Base-by-base conservation (phyloP, 2,329 filamentous ascomycete species). In the Colletotrichum lentis region DNA sequence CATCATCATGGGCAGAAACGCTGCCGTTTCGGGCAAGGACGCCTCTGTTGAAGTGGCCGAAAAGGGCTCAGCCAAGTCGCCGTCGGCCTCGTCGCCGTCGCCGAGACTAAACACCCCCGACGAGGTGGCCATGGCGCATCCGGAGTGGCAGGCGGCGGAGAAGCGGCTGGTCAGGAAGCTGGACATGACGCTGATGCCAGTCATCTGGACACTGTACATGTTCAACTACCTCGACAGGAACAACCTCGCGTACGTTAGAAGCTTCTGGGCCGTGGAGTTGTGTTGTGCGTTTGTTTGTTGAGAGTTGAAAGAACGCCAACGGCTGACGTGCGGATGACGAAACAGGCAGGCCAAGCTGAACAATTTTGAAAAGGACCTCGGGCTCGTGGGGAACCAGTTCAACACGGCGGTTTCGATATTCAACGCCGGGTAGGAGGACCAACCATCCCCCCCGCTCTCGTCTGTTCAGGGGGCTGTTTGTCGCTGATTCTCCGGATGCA, bases 101-200 rank as follows among this genome's bases (percentile, higher is more conserved):
- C 43, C 56, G 20, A 7, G 14, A 6, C 27, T 24, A 20, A 22
- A 1, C 35, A 56, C 56, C 24, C 27, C 55, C 6, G 50, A 61
- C 1, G 66, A 69, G 11, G 44, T 41, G 7, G 50, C 39, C 43
- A 66, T 69, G 62, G 55, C 55, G 20, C 62, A 39, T 18, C 50
- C 66, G 20, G 62, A 69, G 49, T 69, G 62, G 66, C 35, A 27
- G 16, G 66, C 62, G 27, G 43, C 62, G 6, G 66, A 69, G 44
- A 69, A 43, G 43, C 46, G 37, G 3, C 43, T 75, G 5, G 74
- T 75, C 5, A 62, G 67, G 37, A 73, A 73, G 43, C 70, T 75
- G 8, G 73, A 75, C 47, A 60, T 72, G 62, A 75, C 73, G 2
- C 58, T 75, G 10, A 57, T 75, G 50, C 66, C 66, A 1, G 70